A percentile compares a stretch with the other conserved stretches of the same genome.
Conservation (phyloP, 768 basidiomycete genomes). For the Collybia sp. region DNA sequence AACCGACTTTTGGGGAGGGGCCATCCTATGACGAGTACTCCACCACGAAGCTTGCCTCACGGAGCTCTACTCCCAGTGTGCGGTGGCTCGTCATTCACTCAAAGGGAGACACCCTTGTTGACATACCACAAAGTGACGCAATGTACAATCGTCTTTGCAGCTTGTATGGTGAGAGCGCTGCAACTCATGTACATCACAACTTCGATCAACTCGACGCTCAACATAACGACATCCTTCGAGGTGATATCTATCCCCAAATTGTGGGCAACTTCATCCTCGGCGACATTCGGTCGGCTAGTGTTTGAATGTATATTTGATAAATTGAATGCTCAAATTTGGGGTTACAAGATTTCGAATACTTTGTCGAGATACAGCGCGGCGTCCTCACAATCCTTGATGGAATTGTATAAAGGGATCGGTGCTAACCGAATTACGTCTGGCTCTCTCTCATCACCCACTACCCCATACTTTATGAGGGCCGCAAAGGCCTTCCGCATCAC, state of each 20-base stretch:
- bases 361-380: constrained; percentile 65
- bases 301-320: background rate
- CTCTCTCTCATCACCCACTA: constrained; percentile 87
- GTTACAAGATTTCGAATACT: constrained; percentile 32
- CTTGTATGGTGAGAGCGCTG: constrained; percentile 23
- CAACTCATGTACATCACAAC: constrained; percentile 19
- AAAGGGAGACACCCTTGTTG: constrained; percentile 62
- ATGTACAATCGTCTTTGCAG: constrained; percentile 53
- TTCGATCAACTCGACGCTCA: constrained; percentile 40
- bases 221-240: constrained; percentile 49
- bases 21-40: constrained; percentile 47
- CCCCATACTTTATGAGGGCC: constrained; percentile 59
- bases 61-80: constrained; percentile 24
- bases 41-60: constrained; percentile 33
- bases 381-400: constrained; percentile 67
- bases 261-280: constrained; percentile 34
- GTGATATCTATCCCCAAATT: constrained; percentile 39
- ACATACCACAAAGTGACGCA: constrained; percentile 52
- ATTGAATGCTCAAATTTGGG: background rate
- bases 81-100: constrained; percentile 78
- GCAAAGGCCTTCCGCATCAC: constrained; percentile 71
- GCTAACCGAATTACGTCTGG: constrained; percentile 91
- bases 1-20: constrained; percentile 50
- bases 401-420: constrained; percentile 86
- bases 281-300: background rate